Evolutionary conservation across 2,329 filamentous ascomycete genomes (phyloP).

Genomic region (Kalmusia sp.): DNA sequence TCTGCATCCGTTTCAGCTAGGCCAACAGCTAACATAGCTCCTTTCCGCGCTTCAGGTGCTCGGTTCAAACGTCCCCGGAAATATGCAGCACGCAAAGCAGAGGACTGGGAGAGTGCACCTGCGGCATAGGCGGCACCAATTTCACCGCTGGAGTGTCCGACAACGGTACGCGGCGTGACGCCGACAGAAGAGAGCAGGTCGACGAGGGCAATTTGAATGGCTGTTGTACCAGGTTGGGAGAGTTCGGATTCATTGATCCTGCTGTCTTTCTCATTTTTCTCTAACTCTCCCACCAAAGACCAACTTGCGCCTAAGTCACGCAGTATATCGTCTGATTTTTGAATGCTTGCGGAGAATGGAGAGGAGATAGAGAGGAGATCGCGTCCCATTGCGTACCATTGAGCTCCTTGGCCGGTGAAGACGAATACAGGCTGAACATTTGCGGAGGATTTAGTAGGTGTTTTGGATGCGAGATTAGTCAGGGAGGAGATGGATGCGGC

Average conservation of each 20-base stretch:
- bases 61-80: conserved; percentile 15
- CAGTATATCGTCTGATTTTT: not conserved
- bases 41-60: too few species aligned
- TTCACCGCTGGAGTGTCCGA: conserved; percentile 16
- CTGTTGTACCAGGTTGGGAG: conserved; percentile 19
- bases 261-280: not conserved
- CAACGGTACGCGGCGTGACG: not conserved
- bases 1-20: not conserved
- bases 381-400: conserved; percentile 31
- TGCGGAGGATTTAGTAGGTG: too few species aligned
- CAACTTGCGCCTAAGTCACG: not conserved
- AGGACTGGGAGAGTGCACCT: conserved; percentile 13
- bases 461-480: not conserved
- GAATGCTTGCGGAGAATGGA: conserved; percentile 15
- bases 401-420: conserved; percentile 41
- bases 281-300: not conserved
- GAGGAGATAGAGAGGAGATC: conserved; percentile 20
- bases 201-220: conserved; percentile 18
- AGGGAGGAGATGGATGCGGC: not conserved
- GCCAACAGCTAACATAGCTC: not conserved
- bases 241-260: conserved; percentile 16
- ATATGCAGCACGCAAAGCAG: conserved; percentile 19
- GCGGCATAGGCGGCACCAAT: conserved; percentile 23
- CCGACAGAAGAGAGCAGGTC: conserved; percentile 7
- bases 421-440: conserved; percentile 6